These are phyloP conservation scores for Russula sp. DNA, from an alignment of 768 basidiomycete genomes.

Conservation along the genomic window DNA sequence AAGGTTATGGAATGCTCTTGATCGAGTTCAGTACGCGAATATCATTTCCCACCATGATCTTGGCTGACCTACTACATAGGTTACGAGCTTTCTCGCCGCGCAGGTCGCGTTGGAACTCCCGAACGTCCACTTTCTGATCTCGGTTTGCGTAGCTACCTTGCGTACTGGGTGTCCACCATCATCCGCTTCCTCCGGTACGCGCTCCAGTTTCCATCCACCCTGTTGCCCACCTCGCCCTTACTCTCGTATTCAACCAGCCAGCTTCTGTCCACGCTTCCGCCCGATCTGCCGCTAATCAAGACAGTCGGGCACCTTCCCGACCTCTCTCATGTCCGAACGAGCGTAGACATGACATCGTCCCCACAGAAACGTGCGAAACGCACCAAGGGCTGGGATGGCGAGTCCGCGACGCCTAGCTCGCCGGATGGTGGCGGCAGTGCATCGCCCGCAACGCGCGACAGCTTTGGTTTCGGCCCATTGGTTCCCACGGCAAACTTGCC, in stretches of 20 bases:
- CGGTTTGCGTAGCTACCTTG: slow-evolving; percentile 84
- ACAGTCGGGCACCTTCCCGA: slow-evolving; percentile 42
- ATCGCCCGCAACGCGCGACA: slow-evolving; percentile 21
- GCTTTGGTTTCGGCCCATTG: slow-evolving; percentile 31
- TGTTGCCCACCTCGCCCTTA: slow-evolving; percentile 5
- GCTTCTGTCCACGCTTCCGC: slow-evolving; percentile 59
- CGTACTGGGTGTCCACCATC: slow-evolving; percentile 82
- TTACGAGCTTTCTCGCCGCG: slow-evolving; percentile 84
- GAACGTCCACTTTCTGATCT: slow-evolving; percentile 94
- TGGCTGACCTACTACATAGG: slow-evolving; percentile 46
- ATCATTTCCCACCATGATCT: not conserved
- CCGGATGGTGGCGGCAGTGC: slow-evolving; percentile 17
- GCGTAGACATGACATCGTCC: slow-evolving; percentile 4
- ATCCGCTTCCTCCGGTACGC: slow-evolving; percentile 77
- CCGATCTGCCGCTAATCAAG: slow-evolving; percentile 47
- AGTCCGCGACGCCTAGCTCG: slow-evolving; percentile 43
- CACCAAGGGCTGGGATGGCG: slow-evolving; percentile 73
- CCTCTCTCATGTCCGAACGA: slow-evolving; percentile 27
- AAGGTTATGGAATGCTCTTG: slow-evolving; percentile 91
- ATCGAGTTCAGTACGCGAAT: slow-evolving; percentile 88
- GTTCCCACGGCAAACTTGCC: slow-evolving; percentile 42
- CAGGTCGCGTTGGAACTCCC: slow-evolving; percentile 82
- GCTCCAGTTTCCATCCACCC: slow-evolving; percentile 13
- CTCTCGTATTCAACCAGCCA: slow-evolving; percentile 39
- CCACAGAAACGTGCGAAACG: slow-evolving; percentile 24